Conservation (phyloP, 164 flowering plant species). For the Aristolochia fimbriata region DNA sequence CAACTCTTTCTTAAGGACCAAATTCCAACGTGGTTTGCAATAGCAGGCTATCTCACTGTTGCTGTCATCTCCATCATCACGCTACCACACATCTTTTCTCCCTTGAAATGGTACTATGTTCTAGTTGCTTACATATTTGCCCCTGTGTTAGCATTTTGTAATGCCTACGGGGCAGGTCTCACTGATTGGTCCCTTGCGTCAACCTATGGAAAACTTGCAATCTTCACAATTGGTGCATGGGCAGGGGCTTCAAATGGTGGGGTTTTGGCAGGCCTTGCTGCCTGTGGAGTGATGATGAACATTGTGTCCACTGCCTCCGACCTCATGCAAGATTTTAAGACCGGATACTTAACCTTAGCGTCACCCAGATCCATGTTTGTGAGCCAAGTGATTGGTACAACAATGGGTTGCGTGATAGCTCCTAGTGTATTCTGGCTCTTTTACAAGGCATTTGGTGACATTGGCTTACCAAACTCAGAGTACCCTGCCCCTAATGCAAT, state of each 20-base stretch:
- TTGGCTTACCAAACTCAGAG: conserved; percentile 23
- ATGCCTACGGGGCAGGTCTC: conserved; percentile 53
- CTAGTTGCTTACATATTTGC: conserved; percentile 37
- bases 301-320: conserved; percentile 55
- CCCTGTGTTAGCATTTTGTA: conserved; percentile 46
- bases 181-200: conserved; percentile 60
- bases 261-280: conserved; percentile 53
- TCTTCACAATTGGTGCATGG: conserved; percentile 48
- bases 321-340: conserved; percentile 52
- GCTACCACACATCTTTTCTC: conserved; percentile 42
- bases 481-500: conserved; percentile 42
- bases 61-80: conserved; percentile 27
- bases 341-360: conserved; percentile 51
- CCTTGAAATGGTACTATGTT: conserved; percentile 43
- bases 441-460: conserved; percentile 33
- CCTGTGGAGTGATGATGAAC: conserved; percentile 63
- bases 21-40: conserved; percentile 38
- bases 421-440: conserved; percentile 61
- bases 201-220: conserved; percentile 53
- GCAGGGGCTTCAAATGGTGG: conserved; percentile 49
- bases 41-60: conserved; percentile 27
- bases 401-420: conserved; percentile 48
- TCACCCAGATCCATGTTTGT: conserved; percentile 57
- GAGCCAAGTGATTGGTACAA: conserved; percentile 46
- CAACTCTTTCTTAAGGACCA: conserved; percentile 41